Evolutionary conservation across 2,329 filamentous ascomycete species (phyloP), one percentile per base, ranked within the genome.

Genomic region (Ascosphaera apis): DNA sequence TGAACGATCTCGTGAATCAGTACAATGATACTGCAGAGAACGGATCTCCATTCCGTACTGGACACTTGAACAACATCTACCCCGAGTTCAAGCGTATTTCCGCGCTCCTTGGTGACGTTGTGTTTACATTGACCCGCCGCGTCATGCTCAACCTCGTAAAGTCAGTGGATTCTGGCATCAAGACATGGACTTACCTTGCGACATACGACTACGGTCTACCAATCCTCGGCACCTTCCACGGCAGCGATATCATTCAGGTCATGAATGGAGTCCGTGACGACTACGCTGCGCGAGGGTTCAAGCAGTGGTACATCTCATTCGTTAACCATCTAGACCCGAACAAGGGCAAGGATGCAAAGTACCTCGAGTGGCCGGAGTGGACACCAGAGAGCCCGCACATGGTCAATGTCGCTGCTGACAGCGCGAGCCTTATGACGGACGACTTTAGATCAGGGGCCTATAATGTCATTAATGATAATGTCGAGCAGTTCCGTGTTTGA

Each of bases 41-140:
- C 13, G 79, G 79, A 23, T 77, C 72, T 2, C 80, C 80, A 1
- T 84, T 80, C 61, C 63, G 71, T 35, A 84, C 78, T 0, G 60
- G 67, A 1, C 41, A 66, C 7, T 42, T 76, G n/a, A 79, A 86
- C 55, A 72, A 76, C 46, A 61, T 71, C 46, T 83, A 79, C 48
- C 76, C 79, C 0, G 67, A 79, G 43, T 84, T 72, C 62, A 86
- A 84, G 54, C 74, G 76, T 11, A 58, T 82, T 0, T 72, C 76
- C 1, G 78, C 79, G 25, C 67, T 86, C 18, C 58, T 84, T 0
- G 80, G 80, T 11, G 80, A 88, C 48, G 46, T 81, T 0, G 68
- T 68, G 1, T 86, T 88, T 54, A 84, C 74, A 0, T 61, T 88
- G 0, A 68, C 70, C 0, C 69, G 79, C 1, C 70, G 80, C 12